Conservation (phyloP, 768 basidiomycete genomes). For the Trametes maxima region DNA sequence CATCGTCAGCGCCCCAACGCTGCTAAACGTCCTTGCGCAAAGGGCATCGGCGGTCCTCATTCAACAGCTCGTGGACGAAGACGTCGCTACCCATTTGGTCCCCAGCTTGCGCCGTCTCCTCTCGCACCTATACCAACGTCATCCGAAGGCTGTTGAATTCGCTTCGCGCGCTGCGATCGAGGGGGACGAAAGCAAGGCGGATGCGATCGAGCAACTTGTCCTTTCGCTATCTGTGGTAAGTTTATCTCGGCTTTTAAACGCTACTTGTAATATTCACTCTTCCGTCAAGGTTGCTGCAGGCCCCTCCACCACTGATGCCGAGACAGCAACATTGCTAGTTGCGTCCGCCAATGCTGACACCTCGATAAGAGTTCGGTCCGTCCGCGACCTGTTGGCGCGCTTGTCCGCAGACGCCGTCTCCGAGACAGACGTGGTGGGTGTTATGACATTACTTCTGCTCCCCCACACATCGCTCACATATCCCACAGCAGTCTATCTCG, state of each 20-base stretch:
- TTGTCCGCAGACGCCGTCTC: constrained; percentile 35
- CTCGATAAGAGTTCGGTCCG: constrained; percentile 58
- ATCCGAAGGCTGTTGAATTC: constrained; percentile 52
- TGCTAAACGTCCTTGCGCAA: constrained; percentile 27
- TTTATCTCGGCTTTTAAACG: background rate
- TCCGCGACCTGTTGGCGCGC: constrained; percentile 55
- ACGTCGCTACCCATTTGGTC: background rate
- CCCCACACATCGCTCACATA: constrained; percentile 8
- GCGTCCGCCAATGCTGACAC: constrained; percentile 65
- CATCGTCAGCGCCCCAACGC: constrained; percentile 32
- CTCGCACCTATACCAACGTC: constrained; percentile 63
- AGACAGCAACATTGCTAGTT: constrained; percentile 38
- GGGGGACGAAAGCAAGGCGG: constrained; percentile 36
- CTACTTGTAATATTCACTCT: background rate
- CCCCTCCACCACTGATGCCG: constrained; percentile 18
- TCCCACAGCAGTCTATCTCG: constrained; percentile 53
- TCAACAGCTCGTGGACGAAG: constrained; percentile 9
- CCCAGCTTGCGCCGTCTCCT: constrained; percentile 41
- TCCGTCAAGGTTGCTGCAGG: constrained; percentile 15
- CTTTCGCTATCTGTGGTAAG: constrained; percentile 61
- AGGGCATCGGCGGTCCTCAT: constrained; percentile 22
- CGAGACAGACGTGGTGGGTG: constrained; percentile 47
- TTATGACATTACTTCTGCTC: background rate
- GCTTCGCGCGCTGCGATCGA: constrained; percentile 42
- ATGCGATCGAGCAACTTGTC: constrained; percentile 54